Conservation (phyloP, 305 asterid species). For the Fraxinus angustifolia region DNA sequence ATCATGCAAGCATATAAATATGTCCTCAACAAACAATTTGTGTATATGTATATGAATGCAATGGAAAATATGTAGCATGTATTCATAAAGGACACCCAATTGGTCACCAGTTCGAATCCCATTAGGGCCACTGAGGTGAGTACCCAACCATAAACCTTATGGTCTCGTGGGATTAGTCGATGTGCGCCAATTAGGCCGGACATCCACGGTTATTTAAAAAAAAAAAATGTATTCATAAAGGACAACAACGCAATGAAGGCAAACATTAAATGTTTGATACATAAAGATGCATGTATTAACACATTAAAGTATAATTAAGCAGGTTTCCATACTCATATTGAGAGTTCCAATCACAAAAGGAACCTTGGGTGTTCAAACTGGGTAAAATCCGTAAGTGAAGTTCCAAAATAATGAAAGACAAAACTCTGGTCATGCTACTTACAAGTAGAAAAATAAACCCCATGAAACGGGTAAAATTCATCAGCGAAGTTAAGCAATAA, state of each 20-base stretch:
- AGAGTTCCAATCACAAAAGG: constrained; percentile 18
- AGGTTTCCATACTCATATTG: constrained; percentile 10
- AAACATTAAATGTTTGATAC: neutral
- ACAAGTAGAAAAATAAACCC: constrained; percentile 94
- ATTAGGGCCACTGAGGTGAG: no score
- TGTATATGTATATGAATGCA: neutral
- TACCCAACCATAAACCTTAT: no score
- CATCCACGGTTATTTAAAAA: no score
- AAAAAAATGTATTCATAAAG: constrained; percentile 6
- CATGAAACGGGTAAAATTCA: constrained; percentile 52
- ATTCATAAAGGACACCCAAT: neutral
- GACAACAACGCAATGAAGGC: neutral
- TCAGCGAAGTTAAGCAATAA: neutral
- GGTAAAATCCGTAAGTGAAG: neutral
- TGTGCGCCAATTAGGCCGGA: no score
- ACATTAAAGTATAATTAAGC: constrained; percentile 10
- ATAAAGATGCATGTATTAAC: neutral
- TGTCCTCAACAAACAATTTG: neutral
- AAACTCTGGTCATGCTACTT: constrained; percentile 31
- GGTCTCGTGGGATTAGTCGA: no score
- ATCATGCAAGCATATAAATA: neutral
- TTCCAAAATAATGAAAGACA: constrained; percentile 3
- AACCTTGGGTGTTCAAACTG: constrained; percentile 6
- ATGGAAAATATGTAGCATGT: constrained; percentile 5
- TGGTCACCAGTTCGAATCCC: no score